Percentiles rank a stretch among this genome's conserved stretches.
These are phyloP conservation scores for Petunia axillaris DNA, from an alignment of 257 asterid species.

Conservation along the genomic window DNA sequence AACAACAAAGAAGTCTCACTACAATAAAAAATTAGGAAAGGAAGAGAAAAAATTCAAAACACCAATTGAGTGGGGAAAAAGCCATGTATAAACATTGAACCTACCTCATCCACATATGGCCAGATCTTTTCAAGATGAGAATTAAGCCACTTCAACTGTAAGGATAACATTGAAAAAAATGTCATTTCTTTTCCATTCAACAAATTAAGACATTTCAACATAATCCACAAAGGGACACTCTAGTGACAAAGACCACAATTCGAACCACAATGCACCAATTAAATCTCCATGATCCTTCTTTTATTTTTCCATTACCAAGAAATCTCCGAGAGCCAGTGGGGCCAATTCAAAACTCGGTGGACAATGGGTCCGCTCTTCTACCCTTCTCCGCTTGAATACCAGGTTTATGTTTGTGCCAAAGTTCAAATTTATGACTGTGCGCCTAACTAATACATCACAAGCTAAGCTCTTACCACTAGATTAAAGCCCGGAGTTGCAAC, in stretches of 20 bases:
- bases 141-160: constrained; percentile 91
- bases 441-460: no score
- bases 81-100: constrained; percentile 2
- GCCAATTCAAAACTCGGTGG: no score
- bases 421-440: no score
- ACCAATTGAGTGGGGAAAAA: neutral
- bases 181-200: neutral
- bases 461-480: no score
- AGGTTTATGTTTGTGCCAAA: no score
- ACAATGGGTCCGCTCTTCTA: no score
- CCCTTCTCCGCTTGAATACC: no score
- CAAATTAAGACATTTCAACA: neutral
- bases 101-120: constrained; percentile 88
- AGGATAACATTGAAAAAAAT: neutral
- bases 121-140: constrained; percentile 75
- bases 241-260: neutral
- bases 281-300: neutral
- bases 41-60: neutral
- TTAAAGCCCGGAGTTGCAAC: no score
- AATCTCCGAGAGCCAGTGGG: no score
- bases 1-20: neutral
- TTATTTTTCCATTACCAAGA: no score
- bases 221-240: neutral
- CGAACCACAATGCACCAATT: neutral
- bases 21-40: neutral